Conservation (phyloP, 2,329 filamentous ascomycete genomes). For the Claviceps maximensis region DNA sequence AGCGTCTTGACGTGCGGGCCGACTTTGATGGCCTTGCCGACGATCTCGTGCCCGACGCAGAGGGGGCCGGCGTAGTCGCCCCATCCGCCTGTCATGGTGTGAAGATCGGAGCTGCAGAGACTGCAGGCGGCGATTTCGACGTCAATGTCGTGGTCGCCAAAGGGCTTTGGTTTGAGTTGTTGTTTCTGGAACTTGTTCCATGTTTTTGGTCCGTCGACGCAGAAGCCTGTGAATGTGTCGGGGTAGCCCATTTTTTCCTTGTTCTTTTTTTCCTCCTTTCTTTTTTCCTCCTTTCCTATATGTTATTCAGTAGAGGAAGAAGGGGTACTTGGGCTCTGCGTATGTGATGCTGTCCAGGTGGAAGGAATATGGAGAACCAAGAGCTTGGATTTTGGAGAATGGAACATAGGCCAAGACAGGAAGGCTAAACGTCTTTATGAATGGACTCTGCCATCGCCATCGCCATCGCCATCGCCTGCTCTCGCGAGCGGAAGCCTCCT, state of each 20-base stretch:
- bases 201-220: conserved; percentile 26
- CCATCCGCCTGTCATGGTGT: conserved; percentile 45
- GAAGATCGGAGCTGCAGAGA: conserved; percentile 48
- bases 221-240: conserved; percentile 30
- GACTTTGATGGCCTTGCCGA: conserved; percentile 38
- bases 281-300: too few species aligned
- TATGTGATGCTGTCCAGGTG: too few species aligned
- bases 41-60: conserved; percentile 45
- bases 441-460: too few species aligned
- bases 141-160: conserved; percentile 35
- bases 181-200: conserved; percentile 28
- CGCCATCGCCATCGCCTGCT: too few species aligned
- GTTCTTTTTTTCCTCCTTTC: too few species aligned
- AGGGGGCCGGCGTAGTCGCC: conserved; percentile 32
- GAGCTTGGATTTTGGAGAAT: too few species aligned
- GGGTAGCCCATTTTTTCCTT: conserved; percentile 27
- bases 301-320: too few species aligned
- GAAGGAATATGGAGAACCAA: too few species aligned
- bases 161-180: conserved; percentile 24
- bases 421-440: too few species aligned
- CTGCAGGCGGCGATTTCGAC: conserved; percentile 60
- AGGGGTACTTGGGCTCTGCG: too few species aligned
- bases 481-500: background rate
- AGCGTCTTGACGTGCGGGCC: conserved; percentile 33
- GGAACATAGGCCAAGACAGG: too few species aligned